phyloP scores from a whole-genome alignment of 495 filamentous ascomycete species.

The Zalerion maritima region DNA sequence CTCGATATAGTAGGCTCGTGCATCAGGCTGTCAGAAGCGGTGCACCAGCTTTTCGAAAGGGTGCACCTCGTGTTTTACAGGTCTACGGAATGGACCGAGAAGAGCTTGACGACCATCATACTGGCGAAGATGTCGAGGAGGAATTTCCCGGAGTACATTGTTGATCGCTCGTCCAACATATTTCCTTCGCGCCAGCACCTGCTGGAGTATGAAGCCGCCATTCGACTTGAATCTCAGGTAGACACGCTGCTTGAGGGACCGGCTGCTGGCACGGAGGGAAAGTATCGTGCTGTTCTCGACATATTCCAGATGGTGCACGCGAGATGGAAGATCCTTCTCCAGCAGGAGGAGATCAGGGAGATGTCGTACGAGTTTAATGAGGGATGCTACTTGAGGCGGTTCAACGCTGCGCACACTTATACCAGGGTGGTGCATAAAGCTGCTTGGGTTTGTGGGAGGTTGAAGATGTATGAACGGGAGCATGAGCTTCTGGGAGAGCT shows the following conservation, averaged over 20 bases:
- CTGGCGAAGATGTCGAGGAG: slow-evolving; percentile 73
- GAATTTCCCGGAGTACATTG: slow-evolving; percentile 83
- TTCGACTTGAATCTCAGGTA: slow-evolving; percentile 68
- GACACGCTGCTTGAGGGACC: slow-evolving; percentile 77
- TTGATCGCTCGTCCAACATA: slow-evolving; percentile 79
- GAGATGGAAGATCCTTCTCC: slow-evolving; percentile 63
- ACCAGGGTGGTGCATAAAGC: slow-evolving; percentile 84
- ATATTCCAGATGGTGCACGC: slow-evolving; percentile 64
- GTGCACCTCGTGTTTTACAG: slow-evolving; percentile 93
- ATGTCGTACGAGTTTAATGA: slow-evolving; percentile 70
- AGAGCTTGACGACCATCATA: slow-evolving; percentile 89
- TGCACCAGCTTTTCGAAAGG: slow-evolving; percentile 78
- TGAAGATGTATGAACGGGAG: slow-evolving; percentile 69
- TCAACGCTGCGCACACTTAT: slow-evolving; percentile 87
- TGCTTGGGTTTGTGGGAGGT: slow-evolving; percentile 61
- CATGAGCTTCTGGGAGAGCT: slow-evolving; percentile 61
- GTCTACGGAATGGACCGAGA: slow-evolving; percentile 95
- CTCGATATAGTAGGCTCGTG: slow-evolving; percentile 67
- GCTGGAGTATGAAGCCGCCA: slow-evolving; percentile 77
- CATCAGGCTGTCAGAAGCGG: slow-evolving; percentile 58
- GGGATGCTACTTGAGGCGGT: slow-evolving; percentile 79
- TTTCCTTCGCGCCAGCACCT: slow-evolving; percentile 62
- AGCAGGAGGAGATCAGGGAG: slow-evolving; percentile 66
- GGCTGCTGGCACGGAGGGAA: slow-evolving; percentile 43
- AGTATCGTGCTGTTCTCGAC: slow-evolving; percentile 42